Evolutionary conservation across 140 eudicot species (phyloP), one percentile per base, ranked within the genome.

Genomic region (Ambrosia hybrid): DNA sequence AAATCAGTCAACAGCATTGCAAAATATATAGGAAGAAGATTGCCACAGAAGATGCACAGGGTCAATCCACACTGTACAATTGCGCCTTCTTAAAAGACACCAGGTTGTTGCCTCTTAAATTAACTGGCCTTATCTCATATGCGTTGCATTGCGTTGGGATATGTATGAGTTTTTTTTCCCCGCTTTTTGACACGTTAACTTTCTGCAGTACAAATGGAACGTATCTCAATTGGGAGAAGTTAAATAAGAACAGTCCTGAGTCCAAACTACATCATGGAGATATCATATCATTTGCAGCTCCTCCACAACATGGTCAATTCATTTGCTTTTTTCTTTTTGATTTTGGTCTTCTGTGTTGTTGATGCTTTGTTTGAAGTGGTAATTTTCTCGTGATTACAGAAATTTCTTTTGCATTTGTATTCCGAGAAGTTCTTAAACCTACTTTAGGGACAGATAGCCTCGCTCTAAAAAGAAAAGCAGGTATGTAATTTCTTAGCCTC

Each of bases 141-240:
- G 60, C 52, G 58, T 41, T 67, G 52, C n/a, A n/a, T n/a, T n/a
- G n/a, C n/a, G n/a, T n/a, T n/a, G n/a, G 51, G 39, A 51, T 30
- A 38, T 74, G 57, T 30, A 38, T 74, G 17, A 46, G 38, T 36
- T 15, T 16, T 72, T 1, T 21, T 21, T 21, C 1, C 30, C 30
- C 30, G 30, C 30, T 21, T 21, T 55, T 82, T 77, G 79, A 52
- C 73, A 51, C 6, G 16, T 78, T 73, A 60, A 60, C 51, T 51
- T 65, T 83, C 34, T 73, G 78, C 89, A 94, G 99, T 83, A 94
- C 97, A 70, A 94, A 94, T 81, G 99, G 97, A 74, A 90, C 99
- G 45, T 94, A 68, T 70, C 77, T 86, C 3, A 94, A 94, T 72
- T 90, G 96, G 94, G 86, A 86, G 81, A 94, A 79, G 86, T 67